Conservation (phyloP, 1,284 basidiomycete genomes). For the Cryptococcus deneoformans region DNA sequence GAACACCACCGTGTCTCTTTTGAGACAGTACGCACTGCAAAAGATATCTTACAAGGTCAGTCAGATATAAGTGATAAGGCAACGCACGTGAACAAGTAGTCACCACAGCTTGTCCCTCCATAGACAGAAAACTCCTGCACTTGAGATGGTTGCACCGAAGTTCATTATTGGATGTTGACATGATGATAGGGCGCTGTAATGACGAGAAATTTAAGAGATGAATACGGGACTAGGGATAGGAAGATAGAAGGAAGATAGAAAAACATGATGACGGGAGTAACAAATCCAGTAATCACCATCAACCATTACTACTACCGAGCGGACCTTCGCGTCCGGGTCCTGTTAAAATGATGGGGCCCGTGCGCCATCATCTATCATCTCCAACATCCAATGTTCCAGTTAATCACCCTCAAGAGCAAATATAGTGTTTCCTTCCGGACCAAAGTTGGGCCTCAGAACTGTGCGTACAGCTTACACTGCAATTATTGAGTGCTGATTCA, state of each 20-base stretch:
- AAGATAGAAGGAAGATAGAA: neutral
- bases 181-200: neutral
- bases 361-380: too few species aligned
- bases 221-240: neutral
- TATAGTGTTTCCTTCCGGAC: too few species aligned
- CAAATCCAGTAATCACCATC: too few species aligned
- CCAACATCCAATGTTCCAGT: too few species aligned
- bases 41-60: slow-evolving; percentile 25
- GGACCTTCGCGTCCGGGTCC: too few species aligned
- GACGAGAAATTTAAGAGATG: neutral
- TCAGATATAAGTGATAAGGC: neutral
- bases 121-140: slow-evolving; percentile 18
- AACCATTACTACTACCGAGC: too few species aligned
- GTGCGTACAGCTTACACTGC: too few species aligned
- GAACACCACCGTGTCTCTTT: neutral
- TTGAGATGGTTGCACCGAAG: slow-evolving; percentile 27
- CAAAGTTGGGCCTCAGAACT: too few species aligned
- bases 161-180: slow-evolving; percentile 1
- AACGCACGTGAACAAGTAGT: slow-evolving; percentile 31
- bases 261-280: neutral
- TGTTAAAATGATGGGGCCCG: too few species aligned
- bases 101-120: slow-evolving; percentile 28
- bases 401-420: too few species aligned
- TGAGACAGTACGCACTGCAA: slow-evolving; percentile 19
- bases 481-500: too few species aligned